Conservation (phyloP, 2,329 filamentous ascomycete genomes). For the Leptoxyphium fumago region DNA sequence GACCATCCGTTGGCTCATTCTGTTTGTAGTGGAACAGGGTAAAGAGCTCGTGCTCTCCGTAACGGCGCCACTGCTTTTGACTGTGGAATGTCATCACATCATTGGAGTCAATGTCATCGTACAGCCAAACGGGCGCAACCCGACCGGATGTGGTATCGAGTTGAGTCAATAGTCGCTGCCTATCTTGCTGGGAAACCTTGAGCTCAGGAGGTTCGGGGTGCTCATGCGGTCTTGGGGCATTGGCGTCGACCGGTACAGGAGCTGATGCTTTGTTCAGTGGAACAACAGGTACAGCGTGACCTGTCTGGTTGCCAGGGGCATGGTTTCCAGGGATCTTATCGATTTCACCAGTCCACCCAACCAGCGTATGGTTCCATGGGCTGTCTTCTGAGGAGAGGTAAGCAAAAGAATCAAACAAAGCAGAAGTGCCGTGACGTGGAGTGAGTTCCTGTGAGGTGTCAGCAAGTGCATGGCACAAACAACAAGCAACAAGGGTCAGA, state of each 20-base stretch:
- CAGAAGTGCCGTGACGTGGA: conserved; percentile 71
- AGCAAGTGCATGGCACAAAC: not conserved
- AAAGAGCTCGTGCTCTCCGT: conserved; percentile 83
- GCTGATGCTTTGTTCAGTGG: conserved; percentile 62
- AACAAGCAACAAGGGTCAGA: not conserved
- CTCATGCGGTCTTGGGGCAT: conserved; percentile 19
- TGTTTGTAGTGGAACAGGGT: conserved; percentile 94
- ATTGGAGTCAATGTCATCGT: conserved; percentile 54
- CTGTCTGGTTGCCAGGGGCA: conserved; percentile 6
- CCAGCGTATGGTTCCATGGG: conserved; percentile 80
- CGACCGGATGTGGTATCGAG: conserved; percentile 59
- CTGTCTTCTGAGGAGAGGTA: conserved; percentile 72
- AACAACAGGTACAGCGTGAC: conserved; percentile 28
- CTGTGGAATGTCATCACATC: conserved; percentile 61
- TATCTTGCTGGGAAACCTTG: conserved; percentile 54
- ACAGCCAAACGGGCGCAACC: conserved; percentile 79
- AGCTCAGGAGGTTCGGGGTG: conserved; percentile 46
- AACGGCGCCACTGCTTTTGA: conserved; percentile 74
- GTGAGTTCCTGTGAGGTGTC: conserved; percentile 46
- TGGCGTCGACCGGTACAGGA: conserved; percentile 58
- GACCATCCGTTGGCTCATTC: conserved; percentile 75
- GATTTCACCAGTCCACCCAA: conserved; percentile 85
- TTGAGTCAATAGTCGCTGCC: conserved; percentile 57
- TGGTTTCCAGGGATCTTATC: conserved; percentile 17
- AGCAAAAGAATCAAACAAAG: conserved; percentile 79